phyloP scores from a whole-genome alignment of 306 rosid genomes.

The Morella rubra region DNA sequence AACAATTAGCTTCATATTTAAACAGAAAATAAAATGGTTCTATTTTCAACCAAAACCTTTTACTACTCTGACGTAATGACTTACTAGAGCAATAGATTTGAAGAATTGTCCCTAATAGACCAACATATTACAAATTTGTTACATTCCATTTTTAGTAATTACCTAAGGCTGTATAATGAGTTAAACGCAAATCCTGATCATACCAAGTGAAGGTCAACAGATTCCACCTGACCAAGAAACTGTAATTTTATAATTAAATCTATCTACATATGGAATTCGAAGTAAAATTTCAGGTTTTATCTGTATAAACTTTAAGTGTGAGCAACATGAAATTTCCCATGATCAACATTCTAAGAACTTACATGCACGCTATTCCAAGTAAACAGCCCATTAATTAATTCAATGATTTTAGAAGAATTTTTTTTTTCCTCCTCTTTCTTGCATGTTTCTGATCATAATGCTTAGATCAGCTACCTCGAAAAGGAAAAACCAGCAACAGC shows the following conservation, averaged over 20 bases:
- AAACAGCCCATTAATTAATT: not conserved
- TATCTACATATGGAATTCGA: not conserved
- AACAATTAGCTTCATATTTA: not conserved
- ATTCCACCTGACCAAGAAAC: not conserved
- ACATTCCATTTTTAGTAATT: not conserved
- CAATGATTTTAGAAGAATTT: not conserved
- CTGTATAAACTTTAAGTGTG: no score
- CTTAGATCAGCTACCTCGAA: conserved; percentile 20
- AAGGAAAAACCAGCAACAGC: conserved; percentile 7
- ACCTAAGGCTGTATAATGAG: not conserved
- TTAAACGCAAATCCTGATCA: not conserved
- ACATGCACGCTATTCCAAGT: not conserved
- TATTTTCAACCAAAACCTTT: not conserved
- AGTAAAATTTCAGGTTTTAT: not conserved
- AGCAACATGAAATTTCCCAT: not conserved
- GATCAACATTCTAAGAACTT: not conserved
- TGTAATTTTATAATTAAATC: no score
- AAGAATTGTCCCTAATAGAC: no score
- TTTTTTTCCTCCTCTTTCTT: not conserved
- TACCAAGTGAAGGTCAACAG: no score
- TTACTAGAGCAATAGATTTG: not conserved
- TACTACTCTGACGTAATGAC: not conserved
- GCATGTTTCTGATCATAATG: conserved; percentile 19
- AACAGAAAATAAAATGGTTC: not conserved
- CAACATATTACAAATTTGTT: no score